Evolutionary conservation across 768 basidiomycete species (phyloP), one percentile per base, ranked within the genome.

Genomic region (Phaeolepiota aurea): DNA sequence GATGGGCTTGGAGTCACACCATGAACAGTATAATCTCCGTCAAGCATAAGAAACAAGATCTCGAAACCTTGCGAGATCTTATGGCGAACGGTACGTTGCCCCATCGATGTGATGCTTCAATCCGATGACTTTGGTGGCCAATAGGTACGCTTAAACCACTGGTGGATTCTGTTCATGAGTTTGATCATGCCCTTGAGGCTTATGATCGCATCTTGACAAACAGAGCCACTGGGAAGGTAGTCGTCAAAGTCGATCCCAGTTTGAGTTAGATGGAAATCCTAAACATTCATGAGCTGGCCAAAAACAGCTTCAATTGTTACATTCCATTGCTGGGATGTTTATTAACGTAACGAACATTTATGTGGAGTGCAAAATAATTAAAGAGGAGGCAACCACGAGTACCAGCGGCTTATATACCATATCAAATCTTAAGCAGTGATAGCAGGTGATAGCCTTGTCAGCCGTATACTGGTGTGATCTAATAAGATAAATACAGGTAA

Each of bases 141-240:
- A 9, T 42, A 78, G 72, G 74, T 16, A 66, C 66, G 42, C 52
- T 85, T 5, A 74, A 68, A 44, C 64, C 76, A 1, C 49, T 69
- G 0, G 65, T 86, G 3, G 83, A 87, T 52, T 80, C 77, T 0
- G 71, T 76, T 0, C 71, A 64, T 42, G 57, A 53, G 2, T 83
- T 84, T 37, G 66, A 73, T 22, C 75, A 82, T 3, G 74, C 57
- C 2, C 53, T 72, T 39, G 59, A 72, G 42, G 86, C 83, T 0
- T 88, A 82, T 51, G 77, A 80, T 10, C 64, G 68, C 38, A 52
- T 82, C 5, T 62, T 78, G 69, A 69, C 72, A 1, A 56, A 63
- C 3, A 64, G 72, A 14, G 76, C 79, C 1, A 72, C 65, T 3
- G 86, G 86, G 0, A 86, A 86, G 53, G 69, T 87, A 2, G 66